Evolutionary conservation across 2,329 filamentous ascomycete genomes (phyloP).

Genomic region (Cercospora janseana): DNA sequence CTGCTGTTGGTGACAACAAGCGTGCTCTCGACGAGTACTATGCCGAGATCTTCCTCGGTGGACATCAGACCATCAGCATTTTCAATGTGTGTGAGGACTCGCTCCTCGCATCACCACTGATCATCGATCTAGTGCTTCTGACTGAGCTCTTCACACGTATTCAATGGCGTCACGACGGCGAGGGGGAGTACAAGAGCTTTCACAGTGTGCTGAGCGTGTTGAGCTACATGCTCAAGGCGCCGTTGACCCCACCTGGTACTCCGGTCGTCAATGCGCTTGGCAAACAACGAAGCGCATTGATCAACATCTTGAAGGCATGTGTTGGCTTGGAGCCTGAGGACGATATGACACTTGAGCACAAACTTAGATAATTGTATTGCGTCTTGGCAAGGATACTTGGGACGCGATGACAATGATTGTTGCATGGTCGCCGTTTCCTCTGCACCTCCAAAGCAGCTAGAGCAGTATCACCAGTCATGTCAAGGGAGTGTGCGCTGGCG

Average conservation of each 20-base stretch:
- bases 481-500: no score
- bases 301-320: conserved; percentile 98
- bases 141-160: conserved; percentile 99
- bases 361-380: conserved; percentile 57
- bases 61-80: conserved; percentile 95
- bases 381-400: no score
- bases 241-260: conserved; percentile 87
- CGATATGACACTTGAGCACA: conserved; percentile 99
- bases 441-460: no score
- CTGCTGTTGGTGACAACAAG: conserved; percentile 97
- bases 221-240: conserved; percentile 98
- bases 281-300: conserved; percentile 91
- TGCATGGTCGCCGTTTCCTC: no score
- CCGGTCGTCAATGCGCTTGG: conserved; percentile 92
- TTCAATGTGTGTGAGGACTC: conserved; percentile 99
- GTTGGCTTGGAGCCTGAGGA: conserved; percentile 95
- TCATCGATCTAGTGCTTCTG: conserved; percentile 91
- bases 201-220: conserved; percentile 95
- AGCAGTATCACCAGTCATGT: no score
- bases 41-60: conserved; percentile 97
- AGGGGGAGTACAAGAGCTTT: conserved; percentile 82
- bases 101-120: conserved; percentile 88
- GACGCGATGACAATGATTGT: no score
- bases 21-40: conserved; percentile 98
- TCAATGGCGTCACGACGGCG: conserved; percentile 68